phyloP scores from a whole-genome alignment of 2,329 filamentous ascomycete genomes.

The Verticillium nubilum region DNA sequence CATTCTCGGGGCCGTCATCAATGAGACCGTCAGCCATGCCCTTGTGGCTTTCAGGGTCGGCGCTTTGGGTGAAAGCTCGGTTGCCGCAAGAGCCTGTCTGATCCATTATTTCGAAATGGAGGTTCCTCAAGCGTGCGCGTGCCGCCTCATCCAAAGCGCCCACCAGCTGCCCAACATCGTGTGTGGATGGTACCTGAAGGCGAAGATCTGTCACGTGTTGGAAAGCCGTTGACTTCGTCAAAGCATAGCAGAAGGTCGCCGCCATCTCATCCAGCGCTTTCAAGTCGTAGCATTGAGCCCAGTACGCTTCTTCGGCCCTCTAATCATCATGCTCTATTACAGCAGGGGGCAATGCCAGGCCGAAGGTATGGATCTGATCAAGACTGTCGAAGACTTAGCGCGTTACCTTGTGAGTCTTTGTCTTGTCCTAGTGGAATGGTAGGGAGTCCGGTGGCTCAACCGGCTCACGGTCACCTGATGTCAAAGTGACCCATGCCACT shows the following conservation, averaged over 20 bases:
- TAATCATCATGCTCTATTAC: neutral
- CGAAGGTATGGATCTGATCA: neutral
- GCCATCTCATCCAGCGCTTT: neutral
- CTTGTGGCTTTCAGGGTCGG: neutral
- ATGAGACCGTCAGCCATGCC: neutral
- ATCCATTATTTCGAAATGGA: constrained; percentile 2
- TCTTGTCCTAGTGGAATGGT: constrained; percentile 3
- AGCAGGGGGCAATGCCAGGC: neutral
- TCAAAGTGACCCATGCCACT: neutral
- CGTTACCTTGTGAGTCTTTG: neutral
- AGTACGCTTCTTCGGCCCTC: neutral
- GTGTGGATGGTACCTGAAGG: constrained; percentile 2
- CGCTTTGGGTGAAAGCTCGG: neutral
- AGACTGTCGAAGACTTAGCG: constrained; percentile 1
- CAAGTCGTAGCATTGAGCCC: constrained; percentile 5
- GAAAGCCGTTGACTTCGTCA: neutral
- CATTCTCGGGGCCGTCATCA: neutral
- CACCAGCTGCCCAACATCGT: neutral
- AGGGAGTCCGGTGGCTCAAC: neutral
- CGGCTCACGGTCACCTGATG: neutral
- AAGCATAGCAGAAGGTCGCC: neutral
- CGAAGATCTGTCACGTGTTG: constrained; percentile 1
- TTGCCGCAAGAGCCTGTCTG: constrained; percentile 5
- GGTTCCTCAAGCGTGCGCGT: constrained; percentile 1
- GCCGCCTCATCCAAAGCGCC: neutral